phyloP scores from a whole-genome alignment of 2,329 filamentous ascomycete species.

The Colletotrichum liaoningense region DNA sequence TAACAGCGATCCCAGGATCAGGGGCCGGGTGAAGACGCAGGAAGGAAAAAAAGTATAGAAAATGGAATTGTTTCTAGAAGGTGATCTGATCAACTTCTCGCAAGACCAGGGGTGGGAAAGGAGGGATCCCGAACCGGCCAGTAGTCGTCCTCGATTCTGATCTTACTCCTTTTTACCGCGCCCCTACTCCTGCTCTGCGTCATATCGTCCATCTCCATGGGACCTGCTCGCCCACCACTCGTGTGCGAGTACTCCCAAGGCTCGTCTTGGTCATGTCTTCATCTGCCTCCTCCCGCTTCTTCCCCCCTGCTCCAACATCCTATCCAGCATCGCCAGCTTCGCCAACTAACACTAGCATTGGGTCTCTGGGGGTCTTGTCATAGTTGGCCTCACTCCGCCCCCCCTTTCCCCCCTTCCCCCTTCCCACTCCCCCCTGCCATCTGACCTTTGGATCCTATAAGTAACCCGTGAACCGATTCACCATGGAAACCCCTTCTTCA shows the following conservation, averaged over 20 bases:
- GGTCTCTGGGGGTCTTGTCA: conserved; percentile 16
- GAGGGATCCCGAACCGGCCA: conserved; percentile 2
- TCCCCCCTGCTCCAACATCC: conserved; percentile 21
- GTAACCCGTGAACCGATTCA: conserved; percentile 21
- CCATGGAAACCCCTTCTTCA: conserved; percentile 24
- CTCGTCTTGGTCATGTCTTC: not conserved
- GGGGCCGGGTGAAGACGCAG: not conserved
- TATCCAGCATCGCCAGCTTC: conserved; percentile 22
- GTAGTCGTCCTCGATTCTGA: not conserved
- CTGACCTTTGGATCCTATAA: conserved; percentile 20
- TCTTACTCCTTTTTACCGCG: not conserved
- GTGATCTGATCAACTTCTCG: conserved; percentile 11
- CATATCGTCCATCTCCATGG: conserved; percentile 2
- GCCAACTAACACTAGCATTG: not conserved
- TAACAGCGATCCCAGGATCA: not conserved
- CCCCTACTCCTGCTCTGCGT: conserved; percentile 9
- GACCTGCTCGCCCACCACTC: conserved; percentile 16
- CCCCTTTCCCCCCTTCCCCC: conserved; percentile 10
- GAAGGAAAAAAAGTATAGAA: not conserved
- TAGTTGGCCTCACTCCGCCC: conserved; percentile 32
- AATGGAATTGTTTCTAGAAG: conserved; percentile 31
- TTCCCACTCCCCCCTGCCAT: conserved; percentile 2
- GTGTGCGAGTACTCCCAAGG: not conserved
- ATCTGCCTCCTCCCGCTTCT: not conserved
- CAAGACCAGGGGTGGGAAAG: not conserved